Percentiles rank a stretch among this genome's conserved stretches.
phyloP scores from a whole-genome alignment of 2,329 filamentous ascomycete genomes.

The Xylaria hypoxylon region DNA sequence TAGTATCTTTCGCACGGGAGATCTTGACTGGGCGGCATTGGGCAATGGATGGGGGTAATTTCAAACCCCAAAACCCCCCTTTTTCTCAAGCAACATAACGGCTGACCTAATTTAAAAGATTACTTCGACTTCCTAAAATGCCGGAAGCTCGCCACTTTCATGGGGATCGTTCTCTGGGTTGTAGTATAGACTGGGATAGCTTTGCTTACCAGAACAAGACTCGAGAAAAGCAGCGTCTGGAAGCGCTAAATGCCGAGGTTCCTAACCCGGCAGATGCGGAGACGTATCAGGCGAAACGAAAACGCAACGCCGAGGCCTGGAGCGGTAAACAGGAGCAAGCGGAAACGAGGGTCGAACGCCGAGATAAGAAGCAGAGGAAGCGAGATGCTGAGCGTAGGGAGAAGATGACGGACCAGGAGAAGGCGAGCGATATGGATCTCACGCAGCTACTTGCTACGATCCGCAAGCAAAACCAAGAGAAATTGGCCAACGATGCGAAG shows the following conservation, averaged over 20 bases:
- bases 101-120: constrained; percentile 40
- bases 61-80: background rate
- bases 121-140: constrained; percentile 91
- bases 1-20: constrained; percentile 81
- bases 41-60: constrained; percentile 79
- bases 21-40: constrained; percentile 87
- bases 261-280: constrained; percentile 45
- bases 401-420: constrained; percentile 78
- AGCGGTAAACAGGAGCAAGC: constrained; percentile 76
- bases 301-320: constrained; percentile 76
- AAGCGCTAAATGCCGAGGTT: constrained; percentile 60
- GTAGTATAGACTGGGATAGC: constrained; percentile 73
- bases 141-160: constrained; percentile 83
- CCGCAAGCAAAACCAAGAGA: constrained; percentile 66
- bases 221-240: constrained; percentile 73
- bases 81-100: background rate
- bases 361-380: constrained; percentile 73
- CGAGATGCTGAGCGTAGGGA: constrained; percentile 72
- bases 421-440: constrained; percentile 70
- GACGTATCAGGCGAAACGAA: constrained; percentile 62
- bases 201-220: constrained; percentile 79
- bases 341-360: constrained; percentile 69
- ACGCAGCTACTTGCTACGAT: constrained; percentile 73
- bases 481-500: constrained; percentile 51
- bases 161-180: constrained; percentile 72